Percentiles rank a stretch among this genome's conserved stretches.
phyloP scores from a whole-genome alignment of 805 yeast species.

The Saturnispora kantuleensis region DNA sequence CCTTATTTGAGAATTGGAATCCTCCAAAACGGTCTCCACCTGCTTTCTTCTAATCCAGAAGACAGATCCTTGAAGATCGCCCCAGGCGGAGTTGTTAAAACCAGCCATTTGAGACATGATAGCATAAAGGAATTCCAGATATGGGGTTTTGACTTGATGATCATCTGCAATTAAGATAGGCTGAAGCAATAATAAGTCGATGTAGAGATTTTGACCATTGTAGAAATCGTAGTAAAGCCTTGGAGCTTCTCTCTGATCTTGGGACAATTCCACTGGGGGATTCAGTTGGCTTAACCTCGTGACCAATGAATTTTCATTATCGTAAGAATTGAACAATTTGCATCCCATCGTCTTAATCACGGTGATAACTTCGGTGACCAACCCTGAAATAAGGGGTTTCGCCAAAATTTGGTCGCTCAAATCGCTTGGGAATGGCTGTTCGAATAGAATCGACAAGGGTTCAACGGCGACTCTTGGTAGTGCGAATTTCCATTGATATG shows the following conservation, averaged over 20 bases:
- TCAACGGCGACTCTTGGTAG: constrained; percentile 70
- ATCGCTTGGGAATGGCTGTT: constrained; percentile 50
- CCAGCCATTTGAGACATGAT: constrained; percentile 51
- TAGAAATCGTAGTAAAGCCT: constrained; percentile 57
- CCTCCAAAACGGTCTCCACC: constrained; percentile 16
- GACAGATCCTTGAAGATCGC: constrained; percentile 2
- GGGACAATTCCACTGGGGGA: constrained; percentile 25
- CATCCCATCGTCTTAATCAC: constrained; percentile 73
- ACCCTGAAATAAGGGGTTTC: constrained; percentile 75
- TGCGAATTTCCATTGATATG: constrained; percentile 80
- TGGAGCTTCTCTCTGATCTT: constrained; percentile 39
- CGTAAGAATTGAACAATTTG: constrained; percentile 58
- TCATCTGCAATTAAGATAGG: constrained; percentile 90
- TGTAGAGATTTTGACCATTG: constrained; percentile 45
- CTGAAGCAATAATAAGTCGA: constrained; percentile 71
- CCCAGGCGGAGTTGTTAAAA: constrained; percentile 2
- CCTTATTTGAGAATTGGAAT: neutral
- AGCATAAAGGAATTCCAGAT: constrained; percentile 79
- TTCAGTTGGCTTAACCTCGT: constrained; percentile 41
- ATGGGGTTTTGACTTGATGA: constrained; percentile 76
- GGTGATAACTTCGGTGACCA: constrained; percentile 62
- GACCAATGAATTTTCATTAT: constrained; percentile 52
- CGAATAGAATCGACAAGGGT: constrained; percentile 67
- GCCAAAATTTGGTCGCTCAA: constrained; percentile 64
- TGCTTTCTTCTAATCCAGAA: constrained; percentile 20